A percentile compares a stretch with the other conserved stretches of the same genome.
phyloP scores from a whole-genome alignment of 2,329 filamentous ascomycete genomes.

The Arthrobotrys pseudoclavata region DNA sequence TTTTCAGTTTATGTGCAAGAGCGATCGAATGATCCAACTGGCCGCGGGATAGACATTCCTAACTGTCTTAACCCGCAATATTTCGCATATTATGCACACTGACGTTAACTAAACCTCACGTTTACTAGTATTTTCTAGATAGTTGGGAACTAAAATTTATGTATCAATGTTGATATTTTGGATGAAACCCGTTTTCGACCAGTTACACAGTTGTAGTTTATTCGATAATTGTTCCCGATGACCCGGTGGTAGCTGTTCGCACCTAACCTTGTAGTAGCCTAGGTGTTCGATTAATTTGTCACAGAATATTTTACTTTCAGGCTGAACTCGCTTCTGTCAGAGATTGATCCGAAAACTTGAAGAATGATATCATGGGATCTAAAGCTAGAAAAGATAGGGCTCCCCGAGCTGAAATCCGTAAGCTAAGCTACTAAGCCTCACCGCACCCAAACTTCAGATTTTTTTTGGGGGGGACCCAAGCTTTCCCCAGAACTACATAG shows the following conservation, averaged over 20 bases:
- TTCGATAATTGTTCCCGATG: slow-evolving; percentile 38
- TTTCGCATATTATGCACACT: slow-evolving; percentile 22
- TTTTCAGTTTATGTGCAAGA: slow-evolving; percentile 24
- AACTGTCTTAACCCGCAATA: slow-evolving; percentile 9
- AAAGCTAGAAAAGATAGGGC: slow-evolving; percentile 15
- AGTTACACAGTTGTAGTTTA: slow-evolving; percentile 7
- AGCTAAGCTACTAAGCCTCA: slow-evolving; percentile 22
- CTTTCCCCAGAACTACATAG: slow-evolving; percentile 3
- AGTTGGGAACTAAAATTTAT: slow-evolving; percentile 3
- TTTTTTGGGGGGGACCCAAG: slow-evolving; percentile 27
- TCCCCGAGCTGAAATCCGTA: slow-evolving; percentile 18
- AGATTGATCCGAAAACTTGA: slow-evolving; percentile 29
- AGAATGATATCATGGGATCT: slow-evolving; percentile 40
- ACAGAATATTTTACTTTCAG: slow-evolving; percentile 58
- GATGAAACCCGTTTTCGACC: slow-evolving; percentile 24
- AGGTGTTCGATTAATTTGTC: slow-evolving; percentile 32
- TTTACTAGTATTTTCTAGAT: not conserved
- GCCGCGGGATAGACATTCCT: slow-evolving; percentile 57
- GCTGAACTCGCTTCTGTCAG: slow-evolving; percentile 37
- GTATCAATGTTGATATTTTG: not conserved
- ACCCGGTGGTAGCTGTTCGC: slow-evolving; percentile 16
- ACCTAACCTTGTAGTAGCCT: slow-evolving; percentile 30
- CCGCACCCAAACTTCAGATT: slow-evolving; percentile 19
- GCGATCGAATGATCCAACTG: slow-evolving; percentile 43
- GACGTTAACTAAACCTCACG: slow-evolving; percentile 1